A percentile compares a stretch with the other conserved stretches of the same genome.
phyloP scores from a whole-genome alignment of 176 grass and related monocot genomes.

The Paspalum notatum region DNA sequence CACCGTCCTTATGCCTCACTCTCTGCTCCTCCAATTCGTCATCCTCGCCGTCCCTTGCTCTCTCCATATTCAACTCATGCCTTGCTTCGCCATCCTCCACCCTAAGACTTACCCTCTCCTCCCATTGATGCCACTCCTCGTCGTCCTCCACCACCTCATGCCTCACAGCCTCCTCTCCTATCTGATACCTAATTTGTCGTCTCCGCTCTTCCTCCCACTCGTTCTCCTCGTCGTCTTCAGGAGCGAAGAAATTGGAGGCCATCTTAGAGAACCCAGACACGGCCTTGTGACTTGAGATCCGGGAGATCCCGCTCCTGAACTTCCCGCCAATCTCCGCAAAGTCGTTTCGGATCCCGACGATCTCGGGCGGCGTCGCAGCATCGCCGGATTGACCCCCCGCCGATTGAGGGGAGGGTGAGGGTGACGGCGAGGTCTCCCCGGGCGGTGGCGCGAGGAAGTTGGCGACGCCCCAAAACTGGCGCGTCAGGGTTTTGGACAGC shows the following conservation, averaged over 20 bases:
- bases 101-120: constrained; percentile 17
- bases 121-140: constrained; percentile 34
- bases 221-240: constrained; percentile 58
- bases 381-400: constrained; percentile 17
- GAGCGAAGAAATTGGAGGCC: constrained; percentile 72
- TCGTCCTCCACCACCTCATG: constrained; percentile 1
- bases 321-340: constrained; percentile 63
- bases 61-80: background rate
- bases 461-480: constrained; percentile 84
- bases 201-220: constrained; percentile 27
- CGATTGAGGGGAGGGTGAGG: constrained; percentile 26
- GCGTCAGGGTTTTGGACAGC: constrained; percentile 73
- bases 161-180: background rate
- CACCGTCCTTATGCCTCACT: background rate
- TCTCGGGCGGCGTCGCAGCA: constrained; percentile 46
- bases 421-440: constrained; percentile 30
- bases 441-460: constrained; percentile 84
- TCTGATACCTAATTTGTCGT: background rate
- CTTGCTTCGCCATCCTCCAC: background rate
- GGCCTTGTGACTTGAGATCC: constrained; percentile 67
- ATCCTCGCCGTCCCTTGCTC: background rate
- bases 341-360: constrained; percentile 63
- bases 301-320: constrained; percentile 67
- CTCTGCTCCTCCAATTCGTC: constrained; percentile 8
- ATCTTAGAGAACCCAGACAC: constrained; percentile 80